Evolutionary conservation across 371 early-diverging fungal genomes (phyloP), one percentile per base, ranked within the genome.

Genomic region (Umbelopsis sp.): DNA sequence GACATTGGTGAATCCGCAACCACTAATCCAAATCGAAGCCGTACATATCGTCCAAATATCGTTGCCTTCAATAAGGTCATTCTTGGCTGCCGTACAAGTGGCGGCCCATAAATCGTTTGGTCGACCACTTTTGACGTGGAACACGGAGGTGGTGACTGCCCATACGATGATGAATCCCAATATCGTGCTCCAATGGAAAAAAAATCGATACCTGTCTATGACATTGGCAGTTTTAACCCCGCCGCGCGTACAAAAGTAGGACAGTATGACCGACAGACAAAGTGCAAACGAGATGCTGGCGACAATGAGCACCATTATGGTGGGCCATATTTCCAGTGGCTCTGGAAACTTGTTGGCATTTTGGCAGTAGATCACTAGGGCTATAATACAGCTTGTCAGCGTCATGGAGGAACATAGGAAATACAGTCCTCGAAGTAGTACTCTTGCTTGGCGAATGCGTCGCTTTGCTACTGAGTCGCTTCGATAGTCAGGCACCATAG

Each of bases 31-130:
- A 4, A 35, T 57, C n/a, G 57, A 57, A 18, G 57, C 57, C 9
- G 29, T 57, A 35, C 57, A 57, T 24, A 57, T 57, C 14, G 35
- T 29, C 57, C 57, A 57, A 57, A 57, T 57, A 29, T 57, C 57
- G 1, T 35, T 11, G 35, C 57, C 57, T 16, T 24, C 29, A 35
- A 57, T 57, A 18, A 57, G 35, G 6, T 57, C 57, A 12, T 57
- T 29, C 14, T 29, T 14, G 12, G 57, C 57, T 16, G 57, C 57
- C 9, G 18, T 35, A 18, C 57, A 57, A 35, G 57, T 18, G 2
- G 16, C 57, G 4, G 22, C n/a, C 57, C 57, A 57, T 0, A 57
- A 12, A 5, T 29, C 35, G 4, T 57, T 5, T 10, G 57, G 57
- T 35, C 35, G 57, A 4, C 35, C 35, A 14, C 57, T 57, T 18